Base-by-base conservation (phyloP, 352 stramenopile species). In the Lagenidium giganteum region DNA sequence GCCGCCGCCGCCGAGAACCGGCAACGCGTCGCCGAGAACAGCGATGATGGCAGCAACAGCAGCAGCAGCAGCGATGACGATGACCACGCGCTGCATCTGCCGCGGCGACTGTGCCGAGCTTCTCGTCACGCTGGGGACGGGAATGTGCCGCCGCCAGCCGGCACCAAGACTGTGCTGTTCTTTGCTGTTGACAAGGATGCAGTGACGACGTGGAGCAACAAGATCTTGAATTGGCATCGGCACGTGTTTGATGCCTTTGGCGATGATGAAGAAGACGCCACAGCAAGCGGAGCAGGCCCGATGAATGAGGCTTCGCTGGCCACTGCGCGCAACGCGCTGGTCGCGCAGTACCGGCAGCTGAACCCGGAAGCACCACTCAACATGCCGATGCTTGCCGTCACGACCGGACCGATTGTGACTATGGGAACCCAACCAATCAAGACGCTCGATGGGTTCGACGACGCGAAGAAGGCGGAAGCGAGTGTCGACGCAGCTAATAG, bases 141-240 rank as follows among this genome's bases (percentile, higher is more conserved):
- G n/a, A 36, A n/a, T 0, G 20, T 34, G 8, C 20, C n/a, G 6
- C 32, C 61, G n/a, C 45, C 23, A 16, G 45, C 47, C 11, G 54
- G 49, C 28, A 56, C 20, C 9, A 31, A 55, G 23, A 62, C 71
- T 14, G 48, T 78, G 1, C 49, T 83, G 1, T 57, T 86, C 29
- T 85, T 84, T 21, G 63, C 76, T 5, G 54, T 64, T n/a, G 62
- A 62, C 35, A 72, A 67, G 43, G 40, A 66, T 8, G 54, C 81
- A 5, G 56, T 82, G 21, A 64, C 83, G 13, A 49, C 47, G 17
- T 88, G 76, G 76, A 53, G 67, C 9, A 33, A 48, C 0, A 80
- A 72, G 47, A 24, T 88, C 20, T 42, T 85, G 11, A 88, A 88
- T 34, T 88, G 76, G 76, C 85, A 83, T 45, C 65, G 76, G 11